Evolutionary conservation across 2,329 filamentous ascomycete genomes (phyloP), one percentile per base, ranked within the genome.

Genomic region (Hypoxylon sp.): DNA sequence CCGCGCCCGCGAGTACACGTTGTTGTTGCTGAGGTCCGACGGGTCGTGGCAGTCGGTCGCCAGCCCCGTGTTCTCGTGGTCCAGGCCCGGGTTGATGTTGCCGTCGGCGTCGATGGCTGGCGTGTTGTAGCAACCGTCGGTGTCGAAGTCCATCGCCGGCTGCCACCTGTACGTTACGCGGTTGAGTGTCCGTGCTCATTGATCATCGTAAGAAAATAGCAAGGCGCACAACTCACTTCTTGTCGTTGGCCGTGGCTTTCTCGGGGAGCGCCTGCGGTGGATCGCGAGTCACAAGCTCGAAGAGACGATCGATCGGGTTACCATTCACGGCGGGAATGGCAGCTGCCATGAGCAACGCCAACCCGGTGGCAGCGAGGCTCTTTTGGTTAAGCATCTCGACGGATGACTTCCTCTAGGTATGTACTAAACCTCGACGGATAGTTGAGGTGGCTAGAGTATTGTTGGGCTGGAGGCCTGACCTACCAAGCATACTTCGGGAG

Each of bases 1-100:
- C 3, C 74, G 73, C 60, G 71, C 67, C 3, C 78, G 76, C 3
- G 71, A 69, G 68, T 79, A 79, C 38, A 78, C 75, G 60, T 80
- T 77, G 66, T 71, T 74, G 56, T 77, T 74, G 13, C 67, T 58
- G 23, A 78, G 70, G 47, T 74, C 71, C 10, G 64, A 67, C 18
- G 61, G 60, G 48, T 75, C 71, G 10, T 69, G 73, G 64, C 76
- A 78, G 37, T 61, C 65, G 17, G 59, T 26, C 3, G 70, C 61
- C 17, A 67, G 50, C 15, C 70, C 68, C 7, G 67, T 67, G 48
- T 69, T 68, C 42, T 69, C 55, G 55, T 69, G 63, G 24, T 67
- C 65, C 2, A 74, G 67, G 1, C 75, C 75, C 3, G 65, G 60
- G 40, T 66, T 67, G 18, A 75, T 67, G 13, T 70, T 70, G 7